Conservation (phyloP, 306 rosid genomes). For the Prunus mira region DNA sequence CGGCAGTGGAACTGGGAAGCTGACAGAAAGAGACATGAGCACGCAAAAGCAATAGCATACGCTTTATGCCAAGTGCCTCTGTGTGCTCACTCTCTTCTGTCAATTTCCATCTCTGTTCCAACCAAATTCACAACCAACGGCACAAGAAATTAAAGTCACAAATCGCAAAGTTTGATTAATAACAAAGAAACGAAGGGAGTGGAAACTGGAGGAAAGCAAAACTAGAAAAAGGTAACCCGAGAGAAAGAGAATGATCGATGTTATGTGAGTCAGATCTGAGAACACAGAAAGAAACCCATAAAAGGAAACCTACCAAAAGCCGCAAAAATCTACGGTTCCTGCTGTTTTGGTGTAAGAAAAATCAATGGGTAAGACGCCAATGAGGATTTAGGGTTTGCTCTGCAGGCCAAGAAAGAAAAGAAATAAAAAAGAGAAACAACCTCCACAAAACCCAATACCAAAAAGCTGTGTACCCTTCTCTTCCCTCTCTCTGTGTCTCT, state of each 20-base stretch:
- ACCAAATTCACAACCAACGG: neutral
- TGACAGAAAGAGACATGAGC: slow-evolving; percentile 93
- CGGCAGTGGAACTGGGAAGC: slow-evolving; percentile 50
- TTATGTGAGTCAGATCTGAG: slow-evolving; percentile 50
- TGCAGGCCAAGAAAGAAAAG: neutral
- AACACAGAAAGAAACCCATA: slow-evolving; percentile 19
- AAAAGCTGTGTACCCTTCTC: neutral
- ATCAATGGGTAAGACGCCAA: neutral
- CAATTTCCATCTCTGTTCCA: slow-evolving; percentile 65
- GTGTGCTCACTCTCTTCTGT: slow-evolving; percentile 99
- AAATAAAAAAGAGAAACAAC: neutral
- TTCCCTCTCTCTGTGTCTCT: slow-evolving; percentile 3
- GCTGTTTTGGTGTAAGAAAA: neutral
- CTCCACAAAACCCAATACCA: neutral
- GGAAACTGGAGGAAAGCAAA: neutral
- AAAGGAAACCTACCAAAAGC: slow-evolving; percentile 23
- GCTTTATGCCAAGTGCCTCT: slow-evolving; percentile 54
- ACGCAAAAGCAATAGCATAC: slow-evolving; percentile 72
- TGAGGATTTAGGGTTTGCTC: slow-evolving; percentile 46
- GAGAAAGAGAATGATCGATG: neutral
- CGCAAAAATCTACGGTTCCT: slow-evolving; percentile 16
- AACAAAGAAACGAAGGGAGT: neutral
- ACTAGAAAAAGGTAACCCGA: neutral
- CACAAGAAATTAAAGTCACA: neutral
- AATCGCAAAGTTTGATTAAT: neutral